These are phyloP conservation scores for Cystobasidiaceae sp. DNA, from an alignment of 1,284 basidiomycete genomes.

Conservation along the genomic window DNA sequence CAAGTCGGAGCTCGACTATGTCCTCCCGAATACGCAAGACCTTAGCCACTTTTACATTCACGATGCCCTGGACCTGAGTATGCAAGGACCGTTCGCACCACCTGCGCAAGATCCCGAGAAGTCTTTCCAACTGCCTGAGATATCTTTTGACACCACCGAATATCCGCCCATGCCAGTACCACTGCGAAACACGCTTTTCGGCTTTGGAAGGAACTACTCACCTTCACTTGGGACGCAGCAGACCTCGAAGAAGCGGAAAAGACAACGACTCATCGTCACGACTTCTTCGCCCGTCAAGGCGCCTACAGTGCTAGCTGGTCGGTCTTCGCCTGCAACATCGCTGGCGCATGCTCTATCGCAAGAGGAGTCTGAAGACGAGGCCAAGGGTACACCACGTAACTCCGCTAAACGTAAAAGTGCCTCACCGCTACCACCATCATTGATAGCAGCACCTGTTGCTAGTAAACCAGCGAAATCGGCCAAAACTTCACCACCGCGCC, in stretches of 20 bases:
- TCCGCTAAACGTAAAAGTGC: background rate
- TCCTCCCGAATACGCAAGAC: background rate
- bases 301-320: background rate
- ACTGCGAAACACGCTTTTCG: conserved; percentile 4
- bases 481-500: background rate
- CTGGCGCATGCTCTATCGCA: background rate
- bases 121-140: too few species aligned
- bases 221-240: background rate
- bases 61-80: too few species aligned
- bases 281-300: background rate
- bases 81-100: too few species aligned
- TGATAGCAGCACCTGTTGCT: too few species aligned
- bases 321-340: background rate
- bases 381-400: background rate
- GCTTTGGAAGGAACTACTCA: conserved; percentile 20
- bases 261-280: background rate
- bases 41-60: background rate
- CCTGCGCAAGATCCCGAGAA: background rate
- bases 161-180: conserved; percentile 16
- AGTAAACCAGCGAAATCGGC: background rate
- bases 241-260: background rate
- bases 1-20: background rate
- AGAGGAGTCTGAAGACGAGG: background rate
- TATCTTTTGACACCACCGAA: background rate
- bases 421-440: too few species aligned